Percentiles rank a stretch among this genome's conserved stretches.
These are phyloP conservation scores for Naganishia kalamii DNA, from an alignment of 768 basidiomycete species.

Conservation along the genomic window DNA sequence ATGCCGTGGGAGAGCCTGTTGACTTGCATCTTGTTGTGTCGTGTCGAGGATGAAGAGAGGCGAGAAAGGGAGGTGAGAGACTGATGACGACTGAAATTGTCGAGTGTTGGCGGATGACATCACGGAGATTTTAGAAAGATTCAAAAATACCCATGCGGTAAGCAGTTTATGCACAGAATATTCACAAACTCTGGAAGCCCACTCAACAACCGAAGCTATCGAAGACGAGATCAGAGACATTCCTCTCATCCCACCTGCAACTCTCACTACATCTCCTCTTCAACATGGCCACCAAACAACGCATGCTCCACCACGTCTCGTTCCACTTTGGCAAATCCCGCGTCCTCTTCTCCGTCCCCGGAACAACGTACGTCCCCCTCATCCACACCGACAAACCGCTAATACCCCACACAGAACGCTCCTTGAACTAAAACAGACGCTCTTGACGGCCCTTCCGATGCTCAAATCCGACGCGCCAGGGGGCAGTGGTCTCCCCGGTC, in stretches of 20 bases:
- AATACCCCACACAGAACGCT: not conserved
- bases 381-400: not conserved
- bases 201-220: too few species aligned
- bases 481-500: slow-evolving; percentile 3
- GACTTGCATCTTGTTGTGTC: not conserved
- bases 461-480: not conserved
- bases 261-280: too few species aligned
- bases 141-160: too few species aligned
- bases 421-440: slow-evolving; percentile 5
- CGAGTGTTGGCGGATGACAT: too few species aligned
- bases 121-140: too few species aligned
- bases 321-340: slow-evolving; percentile 17
- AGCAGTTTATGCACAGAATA: too few species aligned
- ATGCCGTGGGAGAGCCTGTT: not conserved
- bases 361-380: slow-evolving; percentile 6
- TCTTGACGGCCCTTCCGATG: slow-evolving; percentile 11
- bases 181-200: too few species aligned
- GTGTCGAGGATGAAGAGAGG: not conserved
- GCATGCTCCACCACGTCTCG: slow-evolving; percentile 13
- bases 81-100: too few species aligned
- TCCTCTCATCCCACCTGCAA: too few species aligned
- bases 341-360: slow-evolving; percentile 17
- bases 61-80: not conserved
- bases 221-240: too few species aligned
- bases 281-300: slow-evolving; percentile 10